phyloP scores from a whole-genome alignment of 2,329 filamentous ascomycete species.

The Aureobasidium namibiae region DNA sequence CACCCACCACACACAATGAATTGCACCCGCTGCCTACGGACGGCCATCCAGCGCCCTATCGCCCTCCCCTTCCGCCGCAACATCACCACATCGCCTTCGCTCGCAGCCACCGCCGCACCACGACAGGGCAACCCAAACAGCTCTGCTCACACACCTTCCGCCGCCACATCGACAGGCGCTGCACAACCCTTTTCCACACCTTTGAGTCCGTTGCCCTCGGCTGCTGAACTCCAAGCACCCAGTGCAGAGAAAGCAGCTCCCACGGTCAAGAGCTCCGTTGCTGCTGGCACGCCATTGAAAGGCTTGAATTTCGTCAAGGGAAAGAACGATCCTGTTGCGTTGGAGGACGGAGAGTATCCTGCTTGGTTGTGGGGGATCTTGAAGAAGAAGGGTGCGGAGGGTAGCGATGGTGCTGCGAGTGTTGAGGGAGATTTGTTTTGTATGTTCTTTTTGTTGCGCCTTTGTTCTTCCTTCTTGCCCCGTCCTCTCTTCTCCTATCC shows the following conservation, averaged over 20 bases:
- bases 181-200: constrained; percentile 40
- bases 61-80: background rate
- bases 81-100: constrained; percentile 7
- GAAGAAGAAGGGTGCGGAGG: constrained; percentile 42
- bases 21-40: constrained; percentile 31
- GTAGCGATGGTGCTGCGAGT: constrained; percentile 39
- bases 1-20: constrained; percentile 26
- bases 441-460: constrained; percentile 41
- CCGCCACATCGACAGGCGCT: constrained; percentile 37
- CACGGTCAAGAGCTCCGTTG: constrained; percentile 40
- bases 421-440: constrained; percentile 69
- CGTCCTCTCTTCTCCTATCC: background rate
- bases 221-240: constrained; percentile 23
- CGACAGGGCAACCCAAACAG: constrained; percentile 18
- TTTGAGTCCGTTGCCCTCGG: constrained; percentile 21
- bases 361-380: constrained; percentile 71
- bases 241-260: constrained; percentile 22
- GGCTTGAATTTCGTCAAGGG: constrained; percentile 74
- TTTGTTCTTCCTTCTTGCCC: background rate
- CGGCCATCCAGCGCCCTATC: constrained; percentile 21
- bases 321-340: constrained; percentile 62
- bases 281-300: constrained; percentile 60
- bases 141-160: constrained; percentile 19
- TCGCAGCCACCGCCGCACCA: constrained; percentile 21
- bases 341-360: constrained; percentile 69